phyloP scores from a whole-genome alignment of 2,329 filamentous ascomycete genomes.

The Colletotrichum theobromicola region DNA sequence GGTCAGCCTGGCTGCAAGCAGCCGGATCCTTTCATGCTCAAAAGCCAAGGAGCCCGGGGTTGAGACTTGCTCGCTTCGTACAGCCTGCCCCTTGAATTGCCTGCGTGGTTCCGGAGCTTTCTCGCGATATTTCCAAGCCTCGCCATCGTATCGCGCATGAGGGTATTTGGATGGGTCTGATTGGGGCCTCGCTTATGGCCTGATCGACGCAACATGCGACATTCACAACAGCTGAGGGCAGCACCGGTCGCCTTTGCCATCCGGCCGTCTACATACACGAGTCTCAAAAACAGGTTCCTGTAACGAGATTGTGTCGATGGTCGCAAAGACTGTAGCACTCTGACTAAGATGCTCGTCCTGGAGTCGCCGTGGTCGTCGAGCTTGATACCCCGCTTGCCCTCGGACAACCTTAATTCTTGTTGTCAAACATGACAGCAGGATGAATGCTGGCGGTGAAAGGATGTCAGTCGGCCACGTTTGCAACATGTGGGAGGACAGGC shows the following conservation, averaged over 20 bases:
- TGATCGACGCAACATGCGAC: slow-evolving; percentile 1
- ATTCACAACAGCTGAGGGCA: background rate
- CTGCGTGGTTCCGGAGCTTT: background rate
- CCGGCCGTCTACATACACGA: background rate
- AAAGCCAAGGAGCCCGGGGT: background rate
- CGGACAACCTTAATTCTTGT: background rate
- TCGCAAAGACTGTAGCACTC: background rate
- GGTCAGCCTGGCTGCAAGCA: background rate
- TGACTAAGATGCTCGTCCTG: background rate
- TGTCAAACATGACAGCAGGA: background rate
- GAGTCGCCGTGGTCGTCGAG: background rate
- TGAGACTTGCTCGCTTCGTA: background rate
- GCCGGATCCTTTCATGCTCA: background rate
- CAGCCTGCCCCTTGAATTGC: background rate
- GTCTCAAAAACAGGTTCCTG: background rate
- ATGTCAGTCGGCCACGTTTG: background rate
- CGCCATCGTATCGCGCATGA: background rate
- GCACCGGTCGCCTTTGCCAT: background rate
- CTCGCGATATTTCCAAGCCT: background rate
- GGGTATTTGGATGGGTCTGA: background rate
- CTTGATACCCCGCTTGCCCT: background rate
- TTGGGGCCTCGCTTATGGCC: background rate
- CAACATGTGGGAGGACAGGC: background rate
- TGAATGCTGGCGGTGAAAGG: background rate
- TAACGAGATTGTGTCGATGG: background rate